These are phyloP conservation scores for Eutypella sp. DNA, from an alignment of 2,329 filamentous ascomycete species.

Conservation along the genomic window DNA sequence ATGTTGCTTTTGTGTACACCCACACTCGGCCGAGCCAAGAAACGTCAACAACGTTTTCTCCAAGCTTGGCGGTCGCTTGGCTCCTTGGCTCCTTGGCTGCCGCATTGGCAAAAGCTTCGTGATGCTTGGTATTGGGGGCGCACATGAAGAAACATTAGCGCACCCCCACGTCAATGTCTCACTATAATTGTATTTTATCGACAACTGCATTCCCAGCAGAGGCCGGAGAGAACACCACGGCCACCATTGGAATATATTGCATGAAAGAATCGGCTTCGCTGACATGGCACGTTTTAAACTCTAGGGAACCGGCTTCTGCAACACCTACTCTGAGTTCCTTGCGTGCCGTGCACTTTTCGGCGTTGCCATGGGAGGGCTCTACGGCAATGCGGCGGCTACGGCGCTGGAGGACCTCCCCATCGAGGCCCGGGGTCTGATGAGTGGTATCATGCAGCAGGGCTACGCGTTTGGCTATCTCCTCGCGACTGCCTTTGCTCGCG, in stretches of 20 bases:
- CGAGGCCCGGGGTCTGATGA: slow-evolving; percentile 67
- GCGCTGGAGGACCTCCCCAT: slow-evolving; percentile 69
- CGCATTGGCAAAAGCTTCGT: slow-evolving; percentile 24
- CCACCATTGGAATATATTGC: too few relatives aligned
- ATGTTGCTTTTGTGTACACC: not conserved
- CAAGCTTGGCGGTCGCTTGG: slow-evolving; percentile 22
- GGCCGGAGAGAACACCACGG: too few relatives aligned
- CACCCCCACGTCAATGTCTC: too few relatives aligned
- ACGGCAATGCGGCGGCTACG: slow-evolving; percentile 75
- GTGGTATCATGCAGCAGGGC: slow-evolving; percentile 71
- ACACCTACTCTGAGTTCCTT: slow-evolving; percentile 66
- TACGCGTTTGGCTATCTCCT: slow-evolving; percentile 64
- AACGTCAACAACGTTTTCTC: slow-evolving; percentile 9
- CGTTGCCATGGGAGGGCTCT: slow-evolving; percentile 75
- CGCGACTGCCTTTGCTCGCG: slow-evolving; percentile 55
- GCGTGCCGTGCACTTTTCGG: slow-evolving; percentile 73
- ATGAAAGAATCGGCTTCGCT: not conserved
- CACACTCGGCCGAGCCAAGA: not conserved
- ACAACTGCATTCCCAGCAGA: too few relatives aligned
- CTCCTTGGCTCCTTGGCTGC: too few relatives aligned
- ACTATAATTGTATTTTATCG: too few relatives aligned
- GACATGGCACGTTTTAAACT: not conserved
- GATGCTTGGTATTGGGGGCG: slow-evolving; percentile 1
- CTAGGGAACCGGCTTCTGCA: slow-evolving; percentile 61
- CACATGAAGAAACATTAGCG: too few relatives aligned